Conservation (phyloP, 345 rosid genomes). For the Physaria fendleri region DNA sequence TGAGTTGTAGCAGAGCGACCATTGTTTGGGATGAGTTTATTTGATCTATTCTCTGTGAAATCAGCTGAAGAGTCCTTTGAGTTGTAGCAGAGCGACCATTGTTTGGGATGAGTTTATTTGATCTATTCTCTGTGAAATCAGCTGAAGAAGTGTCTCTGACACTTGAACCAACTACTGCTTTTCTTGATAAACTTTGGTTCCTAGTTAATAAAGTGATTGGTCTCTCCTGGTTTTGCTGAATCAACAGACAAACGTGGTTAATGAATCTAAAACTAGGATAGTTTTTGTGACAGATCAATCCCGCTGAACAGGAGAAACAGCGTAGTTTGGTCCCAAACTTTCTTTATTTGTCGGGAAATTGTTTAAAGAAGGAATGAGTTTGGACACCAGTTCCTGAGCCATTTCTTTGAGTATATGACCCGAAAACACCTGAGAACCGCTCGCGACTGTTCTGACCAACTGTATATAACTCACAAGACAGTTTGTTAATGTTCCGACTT, state of each 20-base stretch:
- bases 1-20: constrained; percentile 59
- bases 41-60: constrained; percentile 52
- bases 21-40: constrained; percentile 51
- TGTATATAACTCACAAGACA: constrained; percentile 12
- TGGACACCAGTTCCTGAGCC: constrained; percentile 42
- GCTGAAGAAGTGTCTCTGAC: constrained; percentile 67
- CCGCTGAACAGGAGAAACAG: too few relatives aligned
- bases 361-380: too few relatives aligned
- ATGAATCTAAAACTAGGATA: not conserved
- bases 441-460: constrained; percentile 79
- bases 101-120: constrained; percentile 52
- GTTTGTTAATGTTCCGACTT: not conserved
- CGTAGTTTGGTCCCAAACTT: too few relatives aligned
- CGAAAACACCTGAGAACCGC: constrained; percentile 74
- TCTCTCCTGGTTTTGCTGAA: constrained; percentile 55
- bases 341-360: too few relatives aligned
- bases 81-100: constrained; percentile 55
- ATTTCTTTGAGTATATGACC: constrained; percentile 58
- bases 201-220: constrained; percentile 52
- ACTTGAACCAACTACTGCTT: constrained; percentile 46
- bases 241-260: constrained; percentile 13
- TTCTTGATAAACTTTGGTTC: constrained; percentile 61
- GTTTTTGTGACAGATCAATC: too few relatives aligned
- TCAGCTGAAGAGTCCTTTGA: constrained; percentile 68
- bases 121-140: constrained; percentile 57